Evolutionary conservation across 2,329 filamentous ascomycete genomes (phyloP), one percentile per base, ranked within the genome.

Genomic region (Verticillium albo-atrum): DNA sequence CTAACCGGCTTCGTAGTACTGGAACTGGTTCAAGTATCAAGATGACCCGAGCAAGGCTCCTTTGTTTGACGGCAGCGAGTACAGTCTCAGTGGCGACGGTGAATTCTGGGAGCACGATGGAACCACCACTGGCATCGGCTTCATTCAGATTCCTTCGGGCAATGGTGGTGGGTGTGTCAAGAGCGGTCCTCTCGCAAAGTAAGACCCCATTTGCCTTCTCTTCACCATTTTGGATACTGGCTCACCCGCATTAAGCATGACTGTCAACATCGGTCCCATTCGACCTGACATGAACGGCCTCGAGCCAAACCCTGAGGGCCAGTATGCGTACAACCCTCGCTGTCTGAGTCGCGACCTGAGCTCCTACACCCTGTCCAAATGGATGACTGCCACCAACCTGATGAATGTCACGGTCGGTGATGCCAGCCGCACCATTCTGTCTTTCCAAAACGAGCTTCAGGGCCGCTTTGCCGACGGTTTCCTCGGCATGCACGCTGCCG

Each of bases 21-120:
- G 74, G 70, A 69, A 74, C 59, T 77, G 74, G 74, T 65, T 67
- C 17, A 66, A 67, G 9, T 68, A 72, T 56, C 64, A 68, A 15
- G 56, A 65, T 9, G 63, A 66, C 51, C 64, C 71, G 53, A 62
- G 68, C 50, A 71, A 64, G 63, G 74, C 71, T n/a, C 67, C 74
- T 10, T 66, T 78, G 26, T 76, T 75, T 61, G 75, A 78, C 55
- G 76, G 76, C 35, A 75, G 71, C 56, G 71, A 70, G 1, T 71
- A 67, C 57, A 74, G 71, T 14, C 67, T 78, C 63, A 72, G 71
- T 14, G 74, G 74, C n/a, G 72, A 77, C 52, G 76, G 77, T 5
- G 71, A 58, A 12, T 67, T 66, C 58, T 65, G 74, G 58, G 55
- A 67, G 47, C 65, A 67, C 26, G 64, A 68, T 28, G 66, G 58